A percentile compares a stretch with the other conserved stretches of the same genome.
Evolutionary conservation across 768 basidiomycete genomes (phyloP).

Genomic region (Clavulina sp.): DNA sequence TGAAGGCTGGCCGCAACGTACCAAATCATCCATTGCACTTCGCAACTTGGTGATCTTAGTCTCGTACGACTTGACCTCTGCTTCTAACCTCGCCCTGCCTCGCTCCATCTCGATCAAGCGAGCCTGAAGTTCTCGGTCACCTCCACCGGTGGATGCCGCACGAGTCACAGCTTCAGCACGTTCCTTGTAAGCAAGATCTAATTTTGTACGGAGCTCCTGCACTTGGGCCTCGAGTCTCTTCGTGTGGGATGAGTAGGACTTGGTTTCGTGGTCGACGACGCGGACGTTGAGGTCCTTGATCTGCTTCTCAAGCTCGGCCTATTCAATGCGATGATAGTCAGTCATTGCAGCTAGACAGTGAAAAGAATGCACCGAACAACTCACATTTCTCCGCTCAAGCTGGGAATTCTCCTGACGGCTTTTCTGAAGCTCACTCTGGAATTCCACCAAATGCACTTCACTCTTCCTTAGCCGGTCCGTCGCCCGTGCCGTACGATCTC

Average conservation of each 20-base stretch:
- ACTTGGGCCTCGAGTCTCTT: constrained; percentile 51
- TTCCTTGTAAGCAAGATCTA: constrained; percentile 35
- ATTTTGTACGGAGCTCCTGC: constrained; percentile 50
- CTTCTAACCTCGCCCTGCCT: constrained; percentile 42
- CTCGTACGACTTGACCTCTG: constrained; percentile 45
- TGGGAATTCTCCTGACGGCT: constrained; percentile 67
- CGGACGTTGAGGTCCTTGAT: constrained; percentile 70
- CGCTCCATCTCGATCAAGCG: constrained; percentile 46
- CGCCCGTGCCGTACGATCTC: constrained; percentile 52
- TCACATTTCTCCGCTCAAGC: constrained; percentile 59
- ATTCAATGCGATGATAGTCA: constrained; percentile 6
- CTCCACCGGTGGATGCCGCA: constrained; percentile 29
- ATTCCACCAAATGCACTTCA: constrained; percentile 56
- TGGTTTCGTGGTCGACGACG: constrained; percentile 69
- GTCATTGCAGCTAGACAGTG: neutral
- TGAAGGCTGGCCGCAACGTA: constrained; percentile 21
- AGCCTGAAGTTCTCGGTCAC: constrained; percentile 32
- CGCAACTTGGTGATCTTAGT: constrained; percentile 39
- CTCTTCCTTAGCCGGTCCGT: constrained; percentile 69
- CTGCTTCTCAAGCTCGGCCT: constrained; percentile 76
- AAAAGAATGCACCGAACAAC: constrained; percentile 10
- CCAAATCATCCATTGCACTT: constrained; percentile 41
- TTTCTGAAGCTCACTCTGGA: constrained; percentile 57
- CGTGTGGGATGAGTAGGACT: constrained; percentile 37
- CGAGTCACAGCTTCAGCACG: constrained; percentile 20